Percentiles rank a stretch among this genome's conserved stretches.
These are phyloP conservation scores for Recurvomyces mirabilis DNA, from an alignment of 495 filamentous ascomycete genomes.

Conservation along the genomic window DNA sequence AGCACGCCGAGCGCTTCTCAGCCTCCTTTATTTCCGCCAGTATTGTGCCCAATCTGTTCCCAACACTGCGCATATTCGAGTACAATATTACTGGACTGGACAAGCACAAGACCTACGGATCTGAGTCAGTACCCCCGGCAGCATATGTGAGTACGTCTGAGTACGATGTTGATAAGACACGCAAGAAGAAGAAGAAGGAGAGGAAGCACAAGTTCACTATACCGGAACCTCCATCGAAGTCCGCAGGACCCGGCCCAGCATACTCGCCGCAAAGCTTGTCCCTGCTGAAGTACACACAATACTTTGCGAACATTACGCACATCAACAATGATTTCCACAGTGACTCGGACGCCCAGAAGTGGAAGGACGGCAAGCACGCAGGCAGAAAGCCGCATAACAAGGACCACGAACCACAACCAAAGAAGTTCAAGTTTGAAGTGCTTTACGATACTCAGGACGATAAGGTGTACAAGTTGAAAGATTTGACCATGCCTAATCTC, in stretches of 20 bases:
- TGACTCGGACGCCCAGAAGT: slow-evolving; percentile 27
- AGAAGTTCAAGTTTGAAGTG: slow-evolving; percentile 61
- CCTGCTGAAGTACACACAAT: slow-evolving; percentile 70
- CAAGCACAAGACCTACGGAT: slow-evolving; percentile 14
- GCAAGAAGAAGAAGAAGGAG: slow-evolving; percentile 34
- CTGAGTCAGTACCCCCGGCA: background rate
- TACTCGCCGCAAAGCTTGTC: slow-evolving; percentile 80
- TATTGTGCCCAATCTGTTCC: slow-evolving; percentile 87
- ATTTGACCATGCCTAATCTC: slow-evolving; percentile 76
- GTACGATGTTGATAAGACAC: slow-evolving; percentile 4
- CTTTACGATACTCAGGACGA: slow-evolving; percentile 79
- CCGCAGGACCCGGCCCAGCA: slow-evolving; percentile 71
- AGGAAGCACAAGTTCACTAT: slow-evolving; percentile 52
- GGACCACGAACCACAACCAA: slow-evolving; percentile 40
- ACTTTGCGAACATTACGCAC: slow-evolving; percentile 81
- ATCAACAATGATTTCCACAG: slow-evolving; percentile 57
- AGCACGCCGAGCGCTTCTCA: slow-evolving; percentile 75
- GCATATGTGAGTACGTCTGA: background rate
- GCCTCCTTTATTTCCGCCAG: slow-evolving; percentile 70
- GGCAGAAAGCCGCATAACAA: slow-evolving; percentile 26
- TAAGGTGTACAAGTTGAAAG: slow-evolving; percentile 59
- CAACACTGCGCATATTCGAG: slow-evolving; percentile 72
- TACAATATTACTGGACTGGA: slow-evolving; percentile 86
- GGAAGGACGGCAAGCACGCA: slow-evolving; percentile 43
- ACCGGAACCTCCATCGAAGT: slow-evolving; percentile 61